Evolutionary conservation across 139 green algal species (phyloP).

Genomic region (Haematococcus lacustris): DNA sequence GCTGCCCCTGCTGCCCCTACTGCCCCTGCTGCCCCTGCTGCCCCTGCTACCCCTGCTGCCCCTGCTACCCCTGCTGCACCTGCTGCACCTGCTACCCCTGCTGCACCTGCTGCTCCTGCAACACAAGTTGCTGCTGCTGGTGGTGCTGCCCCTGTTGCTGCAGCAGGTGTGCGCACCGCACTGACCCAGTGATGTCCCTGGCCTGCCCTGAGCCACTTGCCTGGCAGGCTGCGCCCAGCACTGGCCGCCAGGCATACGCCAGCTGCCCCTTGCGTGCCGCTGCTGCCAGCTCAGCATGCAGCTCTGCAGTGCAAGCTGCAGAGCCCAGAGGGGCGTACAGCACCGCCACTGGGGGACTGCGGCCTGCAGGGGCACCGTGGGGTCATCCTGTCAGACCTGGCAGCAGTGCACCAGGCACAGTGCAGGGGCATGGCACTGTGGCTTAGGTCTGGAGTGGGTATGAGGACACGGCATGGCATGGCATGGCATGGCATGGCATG

Average conservation of each 20-base stretch:
- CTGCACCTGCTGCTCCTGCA: background rate
- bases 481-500: too few relatives aligned
- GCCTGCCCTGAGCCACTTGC: background rate
- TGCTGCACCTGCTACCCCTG: background rate
- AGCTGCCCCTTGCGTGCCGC: conserved; percentile 13
- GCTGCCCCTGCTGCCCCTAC: too few relatives aligned
- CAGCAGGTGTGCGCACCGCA: background rate
- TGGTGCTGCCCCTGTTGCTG: background rate
- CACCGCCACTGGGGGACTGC: conserved; percentile 12
- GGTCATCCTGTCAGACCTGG: background rate
- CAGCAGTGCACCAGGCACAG: background rate
- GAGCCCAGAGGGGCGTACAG: conserved; percentile 52
- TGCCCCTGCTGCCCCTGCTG: too few relatives aligned
- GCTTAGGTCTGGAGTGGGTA: too few relatives aligned
- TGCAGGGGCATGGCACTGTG: background rate
- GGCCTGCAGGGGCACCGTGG: background rate
- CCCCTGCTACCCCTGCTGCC: background rate
- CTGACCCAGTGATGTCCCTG: background rate
- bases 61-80: background rate
- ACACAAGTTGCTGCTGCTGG: background rate
- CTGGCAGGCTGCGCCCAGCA: conserved; percentile 32
- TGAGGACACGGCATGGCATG: too few relatives aligned
- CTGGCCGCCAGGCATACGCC: conserved; percentile 54
- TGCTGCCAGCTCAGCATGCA: conserved; percentile 49
- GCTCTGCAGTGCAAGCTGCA: conserved; percentile 36